Base-by-base conservation (phyloP, 1,284 basidiomycete genomes). In the Coriolopsis trogii region DNA sequence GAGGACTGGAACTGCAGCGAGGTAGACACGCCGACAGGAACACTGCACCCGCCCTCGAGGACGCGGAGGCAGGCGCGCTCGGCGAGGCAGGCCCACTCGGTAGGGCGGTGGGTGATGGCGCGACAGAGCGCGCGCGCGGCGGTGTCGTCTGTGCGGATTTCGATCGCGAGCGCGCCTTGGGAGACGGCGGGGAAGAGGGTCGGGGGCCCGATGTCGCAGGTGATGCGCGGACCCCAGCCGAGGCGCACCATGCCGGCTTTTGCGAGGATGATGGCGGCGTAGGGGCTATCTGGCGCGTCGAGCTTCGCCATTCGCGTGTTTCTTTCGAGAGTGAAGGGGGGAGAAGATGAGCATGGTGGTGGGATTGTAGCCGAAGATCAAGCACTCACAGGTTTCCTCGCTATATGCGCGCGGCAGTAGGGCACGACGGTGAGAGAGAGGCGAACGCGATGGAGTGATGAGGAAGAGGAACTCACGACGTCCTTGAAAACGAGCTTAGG, bases 21-120 rank as follows among this genome's bases (percentile, higher is more conserved):
- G 40, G 84, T 88, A 51, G 81, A 77, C 26, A 93, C 88, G 15
- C 96, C 95, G n/a, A 98, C 95, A 0, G 96, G 97, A 1, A 99
- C 94, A 53, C 91, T 95, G 71, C 97, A 99, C 24, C 95, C 97
- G 10, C 97, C 97, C 70, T 99, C 96, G 46, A 99, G 78, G 30
- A 91, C 87, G 30, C 88, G 79, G 57, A 99, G 76, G 68, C 92
- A 87, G 1, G 89, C 90, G 10, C 96, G 84, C 71, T 99, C 97
- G 6, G 93, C 92, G 18, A 79, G 74, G 63, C 89, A 91, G 47
- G 67, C 73, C 85, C 86, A 91, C 52, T 87, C 79, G 0, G 92
- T 93, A 64, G 78, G 77, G 75, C 84, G 83, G 68, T 95, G 89
- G 3, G 82, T 90, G 39, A 95, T 69, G 18, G 74, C 73, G 36